Evolutionary conservation across 192 early-diverging fungal genomes (phyloP).

Genomic region (Coemansia sp.): DNA sequence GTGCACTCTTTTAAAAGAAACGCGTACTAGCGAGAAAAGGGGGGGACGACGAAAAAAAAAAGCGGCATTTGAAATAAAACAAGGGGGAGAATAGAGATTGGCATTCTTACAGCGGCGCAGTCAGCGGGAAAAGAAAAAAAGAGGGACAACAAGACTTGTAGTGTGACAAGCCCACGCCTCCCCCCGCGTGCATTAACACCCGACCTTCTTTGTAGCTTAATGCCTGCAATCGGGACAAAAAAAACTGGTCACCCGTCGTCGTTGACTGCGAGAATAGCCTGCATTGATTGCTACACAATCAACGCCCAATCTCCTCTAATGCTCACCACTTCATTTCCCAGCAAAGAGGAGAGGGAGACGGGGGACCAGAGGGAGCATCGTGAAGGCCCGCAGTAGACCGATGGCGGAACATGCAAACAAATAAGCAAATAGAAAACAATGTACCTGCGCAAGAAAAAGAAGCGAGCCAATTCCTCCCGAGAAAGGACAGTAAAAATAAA

Average conservation of each 20-base stretch:
- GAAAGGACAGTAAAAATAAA: slow-evolving; percentile 7
- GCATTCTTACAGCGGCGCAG: neutral
- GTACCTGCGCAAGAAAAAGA: neutral
- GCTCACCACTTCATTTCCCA: neutral
- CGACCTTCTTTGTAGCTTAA: neutral
- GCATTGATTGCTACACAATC: slow-evolving; percentile 3
- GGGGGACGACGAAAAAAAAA: neutral
- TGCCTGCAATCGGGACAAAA: neutral
- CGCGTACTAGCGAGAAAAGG: neutral
- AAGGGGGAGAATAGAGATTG: slow-evolving; percentile 10
- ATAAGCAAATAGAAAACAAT: neutral
- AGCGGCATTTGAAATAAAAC: slow-evolving; percentile 5
- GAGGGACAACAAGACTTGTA: slow-evolving; percentile 1
- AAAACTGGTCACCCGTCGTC: neutral
- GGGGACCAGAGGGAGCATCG: slow-evolving; percentile 3
- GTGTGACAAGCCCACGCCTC: slow-evolving; percentile 3
- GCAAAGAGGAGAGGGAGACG: neutral
- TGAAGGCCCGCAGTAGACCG: slow-evolving; percentile 6
- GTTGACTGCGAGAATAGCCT: neutral
- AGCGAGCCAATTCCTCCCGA: neutral
- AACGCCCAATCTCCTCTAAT: neutral
- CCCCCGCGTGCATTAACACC: neutral
- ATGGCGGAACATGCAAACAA: slow-evolving; percentile 16
- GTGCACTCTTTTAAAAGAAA: slow-evolving; percentile 1
- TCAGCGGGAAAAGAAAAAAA: neutral